These are phyloP conservation scores for Ophiostoma sp. DNA, from an alignment of 2,329 filamentous ascomycete species.

Conservation along the genomic window DNA sequence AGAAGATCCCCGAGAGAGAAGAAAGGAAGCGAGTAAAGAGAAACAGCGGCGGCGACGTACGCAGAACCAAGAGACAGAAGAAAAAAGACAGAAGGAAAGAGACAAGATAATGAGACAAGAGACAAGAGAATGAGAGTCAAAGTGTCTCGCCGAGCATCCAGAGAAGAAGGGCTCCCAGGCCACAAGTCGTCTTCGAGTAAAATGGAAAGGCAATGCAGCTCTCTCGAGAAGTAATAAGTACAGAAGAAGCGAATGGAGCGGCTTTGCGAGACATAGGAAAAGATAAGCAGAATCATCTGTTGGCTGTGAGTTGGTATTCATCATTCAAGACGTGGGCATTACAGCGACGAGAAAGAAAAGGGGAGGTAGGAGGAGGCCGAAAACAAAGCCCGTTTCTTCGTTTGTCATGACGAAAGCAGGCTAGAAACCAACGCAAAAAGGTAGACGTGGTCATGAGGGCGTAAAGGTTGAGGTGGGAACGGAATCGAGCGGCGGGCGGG, in stretches of 20 bases:
- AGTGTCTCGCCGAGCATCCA: background rate
- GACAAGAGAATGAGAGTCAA: background rate
- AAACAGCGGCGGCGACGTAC: no score
- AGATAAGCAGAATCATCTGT: background rate
- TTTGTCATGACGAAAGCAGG: no score
- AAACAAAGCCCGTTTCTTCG: no score
- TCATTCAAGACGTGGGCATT: background rate
- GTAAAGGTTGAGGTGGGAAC: background rate
- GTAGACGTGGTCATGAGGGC: background rate
- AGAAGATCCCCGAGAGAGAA: background rate
- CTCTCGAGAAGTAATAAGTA: conserved; percentile 10
- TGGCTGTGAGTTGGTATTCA: background rate
- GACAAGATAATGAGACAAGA: background rate
- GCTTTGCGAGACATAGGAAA: background rate
- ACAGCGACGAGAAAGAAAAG: background rate
- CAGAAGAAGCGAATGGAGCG: conserved; percentile 18
- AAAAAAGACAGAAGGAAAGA: background rate
- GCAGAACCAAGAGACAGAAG: background rate
- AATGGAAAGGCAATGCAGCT: background rate
- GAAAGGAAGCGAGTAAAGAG: background rate
- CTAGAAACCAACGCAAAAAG: no score
- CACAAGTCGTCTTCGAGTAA: background rate
- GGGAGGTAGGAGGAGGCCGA: background rate
- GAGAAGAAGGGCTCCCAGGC: conserved; percentile 9
- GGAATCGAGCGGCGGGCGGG: background rate